Conservation (phyloP, 2,329 filamentous ascomycete genomes). For the Aureobasidium pullulans region DNA sequence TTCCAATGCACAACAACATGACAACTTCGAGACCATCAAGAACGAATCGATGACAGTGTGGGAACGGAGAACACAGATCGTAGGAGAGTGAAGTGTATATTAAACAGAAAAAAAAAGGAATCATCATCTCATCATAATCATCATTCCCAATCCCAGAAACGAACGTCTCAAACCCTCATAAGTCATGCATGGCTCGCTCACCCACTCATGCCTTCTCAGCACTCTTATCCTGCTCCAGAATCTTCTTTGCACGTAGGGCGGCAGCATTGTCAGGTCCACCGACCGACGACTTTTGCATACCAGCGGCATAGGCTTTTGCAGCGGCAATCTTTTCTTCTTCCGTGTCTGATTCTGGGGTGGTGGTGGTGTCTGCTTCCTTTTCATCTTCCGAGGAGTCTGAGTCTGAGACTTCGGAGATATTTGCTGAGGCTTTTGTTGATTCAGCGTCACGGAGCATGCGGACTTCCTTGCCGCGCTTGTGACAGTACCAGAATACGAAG, state of each 20-base stretch:
- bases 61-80: too few species aligned
- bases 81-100: too few species aligned
- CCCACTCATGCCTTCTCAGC: not conserved
- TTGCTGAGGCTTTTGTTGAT: not conserved
- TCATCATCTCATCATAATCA: too few species aligned
- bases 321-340: not conserved
- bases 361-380: not conserved
- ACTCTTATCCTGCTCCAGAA: not conserved
- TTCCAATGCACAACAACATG: too few species aligned
- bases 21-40: too few species aligned
- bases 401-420: not conserved
- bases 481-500: conserved; percentile 95
- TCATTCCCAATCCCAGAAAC: too few species aligned
- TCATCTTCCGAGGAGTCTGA: not conserved
- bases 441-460: conserved; percentile 48
- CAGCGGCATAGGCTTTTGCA: not conserved
- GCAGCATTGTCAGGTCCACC: conserved; percentile 2
- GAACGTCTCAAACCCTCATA: too few species aligned
- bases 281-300: not conserved
- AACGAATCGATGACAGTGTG: too few species aligned
- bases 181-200: not conserved
- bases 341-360: not conserved
- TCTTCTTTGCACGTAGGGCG: not conserved
- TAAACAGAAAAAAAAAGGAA: too few species aligned
- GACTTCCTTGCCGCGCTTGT: conserved; percentile 85